These are phyloP conservation scores for Alternaria gaisen DNA, from an alignment of 2,329 filamentous ascomycete species.

Conservation along the genomic window DNA sequence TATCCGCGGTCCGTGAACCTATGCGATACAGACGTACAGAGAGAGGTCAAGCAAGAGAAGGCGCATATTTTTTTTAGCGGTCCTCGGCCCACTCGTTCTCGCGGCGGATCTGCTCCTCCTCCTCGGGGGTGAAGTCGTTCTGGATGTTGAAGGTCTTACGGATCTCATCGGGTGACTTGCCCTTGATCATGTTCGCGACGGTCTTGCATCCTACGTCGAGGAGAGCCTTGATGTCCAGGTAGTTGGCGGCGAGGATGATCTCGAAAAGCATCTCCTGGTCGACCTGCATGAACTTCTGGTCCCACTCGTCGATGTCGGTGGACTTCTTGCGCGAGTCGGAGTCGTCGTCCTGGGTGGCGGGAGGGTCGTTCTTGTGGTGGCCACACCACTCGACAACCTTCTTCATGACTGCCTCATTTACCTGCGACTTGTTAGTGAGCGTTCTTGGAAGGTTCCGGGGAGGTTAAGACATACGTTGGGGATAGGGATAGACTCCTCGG, in stretches of 20 bases:
- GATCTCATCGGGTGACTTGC: constrained; percentile 98
- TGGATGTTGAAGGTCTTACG: constrained; percentile 99
- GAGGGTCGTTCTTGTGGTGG: constrained; percentile 90
- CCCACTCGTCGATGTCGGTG: constrained; percentile 99
- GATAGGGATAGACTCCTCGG: constrained; percentile 80
- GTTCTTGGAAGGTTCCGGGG: background rate
- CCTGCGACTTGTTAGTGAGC: constrained; percentile 55
- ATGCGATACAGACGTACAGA: constrained; percentile 3
- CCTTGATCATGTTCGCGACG: constrained; percentile 99
- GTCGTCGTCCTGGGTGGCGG: constrained; percentile 84
- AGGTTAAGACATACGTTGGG: constrained; percentile 66
- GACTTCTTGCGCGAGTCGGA: constrained; percentile 96
- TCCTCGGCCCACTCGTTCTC: constrained; percentile 63
- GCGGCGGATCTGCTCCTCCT: constrained; percentile 87
- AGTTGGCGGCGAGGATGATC: constrained; percentile 97
- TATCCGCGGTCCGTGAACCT: constrained; percentile 3
- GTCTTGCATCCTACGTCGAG: constrained; percentile 99
- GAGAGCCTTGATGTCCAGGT: constrained; percentile 97
- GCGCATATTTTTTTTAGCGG: constrained; percentile 38
- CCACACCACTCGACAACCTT: constrained; percentile 99
- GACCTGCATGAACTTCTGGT: constrained; percentile 99
- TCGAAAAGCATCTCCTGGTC: constrained; percentile 99
- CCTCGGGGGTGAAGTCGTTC: constrained; percentile 98
- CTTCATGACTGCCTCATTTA: constrained; percentile 90
- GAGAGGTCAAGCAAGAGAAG: constrained; percentile 1